Evolutionary conservation across 2,329 filamentous ascomycete genomes (phyloP).

Genomic region (Parastagonospora nodorum): DNA sequence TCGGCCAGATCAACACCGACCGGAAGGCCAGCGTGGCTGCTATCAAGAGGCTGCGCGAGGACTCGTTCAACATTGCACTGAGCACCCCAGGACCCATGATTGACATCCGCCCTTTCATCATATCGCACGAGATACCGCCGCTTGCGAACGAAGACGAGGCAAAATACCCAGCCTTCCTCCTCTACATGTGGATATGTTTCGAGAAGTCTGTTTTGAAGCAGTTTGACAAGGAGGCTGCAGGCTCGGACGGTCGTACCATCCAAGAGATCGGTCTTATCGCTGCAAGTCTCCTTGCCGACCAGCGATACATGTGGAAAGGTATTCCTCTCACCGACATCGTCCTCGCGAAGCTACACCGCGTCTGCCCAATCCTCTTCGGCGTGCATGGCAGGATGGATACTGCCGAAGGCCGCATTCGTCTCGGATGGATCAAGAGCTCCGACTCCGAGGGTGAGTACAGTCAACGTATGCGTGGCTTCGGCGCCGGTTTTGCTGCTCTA

Average conservation of each 20-base stretch:
- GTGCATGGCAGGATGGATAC: conserved; percentile 77
- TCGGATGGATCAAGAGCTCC: conserved; percentile 41
- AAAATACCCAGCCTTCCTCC: conserved; percentile 51
- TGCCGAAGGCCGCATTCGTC: conserved; percentile 39
- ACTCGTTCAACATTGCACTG: conserved; percentile 33
- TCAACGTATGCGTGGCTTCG: conserved; percentile 82
- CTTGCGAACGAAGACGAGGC: conserved; percentile 35
- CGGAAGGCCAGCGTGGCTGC: conserved; percentile 31
- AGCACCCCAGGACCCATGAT: conserved; percentile 34
- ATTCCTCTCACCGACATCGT: conserved; percentile 78
- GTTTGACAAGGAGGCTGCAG: conserved; percentile 48
- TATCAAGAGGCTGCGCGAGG: conserved; percentile 34
- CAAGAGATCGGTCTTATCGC: conserved; percentile 80
- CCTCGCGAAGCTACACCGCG: conserved; percentile 80
- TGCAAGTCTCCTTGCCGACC: conserved; percentile 73
- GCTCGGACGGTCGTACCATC: conserved; percentile 54
- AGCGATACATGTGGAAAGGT: conserved; percentile 69
- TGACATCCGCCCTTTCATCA: conserved; percentile 45
- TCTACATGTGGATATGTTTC: conserved; percentile 79
- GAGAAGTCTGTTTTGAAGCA: conserved; percentile 74
- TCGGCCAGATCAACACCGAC: conserved; percentile 42
- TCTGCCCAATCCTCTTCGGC: conserved; percentile 86
- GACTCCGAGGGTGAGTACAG: conserved; percentile 69
- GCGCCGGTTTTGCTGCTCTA: conserved; percentile 81
- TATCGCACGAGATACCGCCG: conserved; percentile 35